Evolutionary conservation across 345 rosid species (phyloP).

Genomic region (Sisymbrium irio): DNA sequence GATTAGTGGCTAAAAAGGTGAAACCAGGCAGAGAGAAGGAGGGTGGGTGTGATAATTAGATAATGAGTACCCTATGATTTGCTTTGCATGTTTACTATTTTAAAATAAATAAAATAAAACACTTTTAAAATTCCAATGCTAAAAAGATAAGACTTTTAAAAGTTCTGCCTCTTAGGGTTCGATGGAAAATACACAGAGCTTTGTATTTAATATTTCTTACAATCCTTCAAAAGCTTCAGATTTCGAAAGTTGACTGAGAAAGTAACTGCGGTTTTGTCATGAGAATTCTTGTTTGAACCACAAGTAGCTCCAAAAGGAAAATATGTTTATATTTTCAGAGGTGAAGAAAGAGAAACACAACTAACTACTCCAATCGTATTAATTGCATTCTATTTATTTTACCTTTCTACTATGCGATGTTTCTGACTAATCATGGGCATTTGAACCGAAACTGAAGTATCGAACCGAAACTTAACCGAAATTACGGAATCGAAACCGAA

Average conservation of each 20-base stretch:
- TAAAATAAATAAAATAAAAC: neutral
- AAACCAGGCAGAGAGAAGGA: constrained; percentile 33
- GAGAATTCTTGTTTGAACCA: constrained; percentile 42
- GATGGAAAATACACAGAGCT: constrained; percentile 27
- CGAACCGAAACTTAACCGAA: too few relatives aligned
- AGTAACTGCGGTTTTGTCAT: constrained; percentile 43
- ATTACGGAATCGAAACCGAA: too few relatives aligned
- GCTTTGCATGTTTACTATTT: constrained; percentile 41
- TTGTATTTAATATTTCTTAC: constrained; percentile 19
- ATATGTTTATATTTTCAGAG: constrained; percentile 24
- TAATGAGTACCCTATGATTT: constrained; percentile 95
- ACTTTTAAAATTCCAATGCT: constrained; percentile 26
- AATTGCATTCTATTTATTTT: constrained; percentile 7
- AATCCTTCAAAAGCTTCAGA: neutral
- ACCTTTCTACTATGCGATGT: neutral
- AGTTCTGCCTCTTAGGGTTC: constrained; percentile 32
- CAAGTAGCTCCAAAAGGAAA: constrained; percentile 22
- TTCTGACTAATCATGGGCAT: too few relatives aligned
- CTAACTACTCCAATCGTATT: constrained; percentile 33
- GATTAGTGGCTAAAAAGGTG: constrained; percentile 30
- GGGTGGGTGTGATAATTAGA: constrained; percentile 49
- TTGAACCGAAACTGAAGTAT: too few relatives aligned
- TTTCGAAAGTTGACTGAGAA: constrained; percentile 14
- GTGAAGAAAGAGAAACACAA: constrained; percentile 24
- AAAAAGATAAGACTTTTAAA: constrained; percentile 11